These are phyloP conservation scores for Apiotrichum siamense DNA, from an alignment of 1,284 basidiomycete species.

Conservation along the genomic window DNA sequence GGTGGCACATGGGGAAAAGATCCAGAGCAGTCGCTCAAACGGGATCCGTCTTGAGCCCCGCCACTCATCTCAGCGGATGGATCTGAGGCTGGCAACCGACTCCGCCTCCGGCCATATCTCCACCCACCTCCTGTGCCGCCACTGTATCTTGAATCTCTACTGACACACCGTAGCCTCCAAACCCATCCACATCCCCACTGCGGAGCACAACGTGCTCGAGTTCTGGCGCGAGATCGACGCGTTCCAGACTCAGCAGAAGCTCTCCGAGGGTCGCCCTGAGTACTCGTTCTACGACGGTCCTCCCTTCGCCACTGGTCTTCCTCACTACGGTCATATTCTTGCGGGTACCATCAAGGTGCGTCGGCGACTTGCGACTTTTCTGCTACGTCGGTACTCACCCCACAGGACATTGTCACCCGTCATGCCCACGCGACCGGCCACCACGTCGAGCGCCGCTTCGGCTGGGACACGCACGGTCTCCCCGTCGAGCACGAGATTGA, in stretches of 20 bases:
- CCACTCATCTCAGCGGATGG: too few species aligned
- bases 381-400: neutral
- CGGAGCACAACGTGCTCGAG: constrained; percentile 85
- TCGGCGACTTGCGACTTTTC: neutral
- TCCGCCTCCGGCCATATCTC: too few species aligned
- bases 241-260: constrained; percentile 87
- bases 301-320: constrained; percentile 93
- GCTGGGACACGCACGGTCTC: constrained; percentile 98
- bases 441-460: constrained; percentile 92
- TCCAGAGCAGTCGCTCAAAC: too few species aligned
- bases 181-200: constrained; percentile 79
- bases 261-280: constrained; percentile 78
- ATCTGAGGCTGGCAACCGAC: too few species aligned
- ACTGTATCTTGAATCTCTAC: neutral
- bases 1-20: too few species aligned
- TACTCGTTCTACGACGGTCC: constrained; percentile 98
- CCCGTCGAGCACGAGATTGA: constrained; percentile 99
- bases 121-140: too few species aligned
- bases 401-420: constrained; percentile 87
- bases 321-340: constrained; percentile 85
- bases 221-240: constrained; percentile 98
- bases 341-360: constrained; percentile 86
- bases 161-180: constrained; percentile 27
- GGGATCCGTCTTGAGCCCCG: neutral
- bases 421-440: constrained; percentile 90